phyloP scores from a whole-genome alignment of 2,329 filamentous ascomycete species.

The Calonectria montana region DNA sequence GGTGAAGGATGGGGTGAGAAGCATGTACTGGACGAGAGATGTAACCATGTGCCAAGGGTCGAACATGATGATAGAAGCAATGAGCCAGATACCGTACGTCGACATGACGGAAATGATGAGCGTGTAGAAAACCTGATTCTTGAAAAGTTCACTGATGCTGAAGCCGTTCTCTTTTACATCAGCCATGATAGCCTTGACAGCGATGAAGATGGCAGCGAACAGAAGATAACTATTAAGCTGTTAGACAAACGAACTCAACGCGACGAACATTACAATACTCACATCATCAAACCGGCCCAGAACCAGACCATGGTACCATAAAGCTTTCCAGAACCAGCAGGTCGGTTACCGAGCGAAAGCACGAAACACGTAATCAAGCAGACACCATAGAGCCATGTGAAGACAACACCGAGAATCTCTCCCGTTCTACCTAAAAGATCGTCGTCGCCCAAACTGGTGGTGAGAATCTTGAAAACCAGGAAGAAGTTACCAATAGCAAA shows the following conservation, averaged over 20 bases:
- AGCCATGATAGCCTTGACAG: constrained; percentile 83
- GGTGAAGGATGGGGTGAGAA: constrained; percentile 95
- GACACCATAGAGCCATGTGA: constrained; percentile 95
- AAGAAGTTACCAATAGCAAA: constrained; percentile 99
- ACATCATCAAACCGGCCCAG: constrained; percentile 96
- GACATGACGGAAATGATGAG: constrained; percentile 92
- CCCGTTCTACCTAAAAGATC: constrained; percentile 81
- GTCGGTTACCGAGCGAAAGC: constrained; percentile 91
- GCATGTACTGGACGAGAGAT: constrained; percentile 92
- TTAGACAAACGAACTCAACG: constrained; percentile 34
- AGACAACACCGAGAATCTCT: constrained; percentile 85
- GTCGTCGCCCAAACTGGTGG: constrained; percentile 79
- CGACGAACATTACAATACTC: constrained; percentile 50
- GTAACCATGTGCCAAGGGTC: constrained; percentile 99
- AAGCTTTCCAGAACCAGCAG: constrained; percentile 90
- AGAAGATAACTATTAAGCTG: constrained; percentile 76
- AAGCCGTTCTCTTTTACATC: constrained; percentile 76
- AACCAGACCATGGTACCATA: constrained; percentile 99
- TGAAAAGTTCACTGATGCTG: constrained; percentile 78
- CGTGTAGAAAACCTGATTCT: constrained; percentile 90
- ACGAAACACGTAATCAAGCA: constrained; percentile 96
- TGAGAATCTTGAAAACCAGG: constrained; percentile 97
- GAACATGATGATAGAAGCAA: constrained; percentile 93
- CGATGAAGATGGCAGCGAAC: constrained; percentile 95
- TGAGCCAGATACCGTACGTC: constrained; percentile 92